These are phyloP conservation scores for Lactifluus volemus DNA, from an alignment of 768 basidiomycete genomes.

Conservation along the genomic window DNA sequence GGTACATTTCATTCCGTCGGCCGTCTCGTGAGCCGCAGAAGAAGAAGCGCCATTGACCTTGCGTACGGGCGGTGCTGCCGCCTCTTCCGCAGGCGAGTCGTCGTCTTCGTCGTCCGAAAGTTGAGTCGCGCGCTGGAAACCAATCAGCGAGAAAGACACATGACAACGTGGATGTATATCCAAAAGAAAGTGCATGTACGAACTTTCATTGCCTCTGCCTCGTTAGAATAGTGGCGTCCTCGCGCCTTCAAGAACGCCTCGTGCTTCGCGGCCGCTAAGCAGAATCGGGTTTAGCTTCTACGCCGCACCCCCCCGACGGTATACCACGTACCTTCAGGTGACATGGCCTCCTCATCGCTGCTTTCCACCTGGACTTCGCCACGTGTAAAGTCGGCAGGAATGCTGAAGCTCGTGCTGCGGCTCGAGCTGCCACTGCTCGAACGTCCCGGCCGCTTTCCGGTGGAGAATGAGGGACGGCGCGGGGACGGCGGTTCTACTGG, in stretches of 20 bases:
- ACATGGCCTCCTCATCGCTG: slow-evolving; percentile 60
- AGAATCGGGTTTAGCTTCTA: neutral
- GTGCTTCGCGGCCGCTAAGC: slow-evolving; percentile 71
- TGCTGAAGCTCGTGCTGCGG: slow-evolving; percentile 60
- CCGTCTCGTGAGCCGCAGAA: neutral
- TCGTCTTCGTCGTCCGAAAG: slow-evolving; percentile 62
- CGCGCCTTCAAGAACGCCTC: slow-evolving; percentile 74
- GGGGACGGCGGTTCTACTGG: slow-evolving; percentile 42
- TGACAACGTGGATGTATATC: slow-evolving; percentile 1
- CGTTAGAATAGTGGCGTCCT: slow-evolving; percentile 82
- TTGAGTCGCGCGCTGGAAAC: slow-evolving; percentile 49
- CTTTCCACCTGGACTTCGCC: slow-evolving; percentile 50
- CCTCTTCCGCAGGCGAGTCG: slow-evolving; percentile 19
- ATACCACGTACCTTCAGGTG: slow-evolving; percentile 64
- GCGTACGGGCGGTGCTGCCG: neutral
- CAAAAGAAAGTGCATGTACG: slow-evolving; percentile 4
- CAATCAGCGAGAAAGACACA: slow-evolving; percentile 16
- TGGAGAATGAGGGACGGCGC: slow-evolving; percentile 66
- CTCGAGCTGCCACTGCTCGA: slow-evolving; percentile 58
- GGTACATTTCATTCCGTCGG: neutral
- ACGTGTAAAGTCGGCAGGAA: slow-evolving; percentile 38
- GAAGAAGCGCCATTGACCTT: slow-evolving; percentile 1
- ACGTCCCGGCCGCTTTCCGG: slow-evolving; percentile 43
- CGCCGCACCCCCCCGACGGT: neutral
- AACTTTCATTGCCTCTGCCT: slow-evolving; percentile 91